A percentile compares a stretch with the other conserved stretches of the same genome.
Conservation (phyloP, 176 grass and related monocot species). For the Aegilops umbellulata region DNA sequence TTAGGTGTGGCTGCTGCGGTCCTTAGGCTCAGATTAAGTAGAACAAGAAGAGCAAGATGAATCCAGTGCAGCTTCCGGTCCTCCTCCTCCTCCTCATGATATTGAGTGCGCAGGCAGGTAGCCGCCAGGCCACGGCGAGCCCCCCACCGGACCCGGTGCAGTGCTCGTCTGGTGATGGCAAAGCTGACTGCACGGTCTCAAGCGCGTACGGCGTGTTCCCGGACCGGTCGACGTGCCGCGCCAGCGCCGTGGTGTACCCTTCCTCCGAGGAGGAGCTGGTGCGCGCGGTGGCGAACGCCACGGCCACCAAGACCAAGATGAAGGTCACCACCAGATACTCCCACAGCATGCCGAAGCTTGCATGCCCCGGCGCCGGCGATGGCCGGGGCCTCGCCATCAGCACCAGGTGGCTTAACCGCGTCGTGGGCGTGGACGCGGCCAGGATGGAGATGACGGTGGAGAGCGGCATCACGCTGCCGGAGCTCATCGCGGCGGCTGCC, state of each 20-base stretch:
- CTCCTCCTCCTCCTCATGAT: too few species aligned
- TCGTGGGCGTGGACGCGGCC: conserved; percentile 17
- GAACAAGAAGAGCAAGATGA: too few species aligned
- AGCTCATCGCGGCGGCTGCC: conserved; percentile 21
- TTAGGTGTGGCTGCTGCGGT: too few species aligned
- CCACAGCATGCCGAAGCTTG: conserved; percentile 23
- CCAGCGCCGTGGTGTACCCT: conserved; percentile 35
- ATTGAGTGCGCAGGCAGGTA: too few species aligned
- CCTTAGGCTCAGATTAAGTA: too few species aligned
- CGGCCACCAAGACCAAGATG: conserved; percentile 41
- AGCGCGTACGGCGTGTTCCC: conserved; percentile 61
- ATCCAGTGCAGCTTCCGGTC: too few species aligned
- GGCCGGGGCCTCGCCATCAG: conserved; percentile 50
- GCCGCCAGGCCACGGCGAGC: conserved; percentile 6
- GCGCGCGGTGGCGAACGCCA: not conserved
- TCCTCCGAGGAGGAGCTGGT: conserved; percentile 56
- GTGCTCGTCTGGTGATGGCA: conserved; percentile 36
- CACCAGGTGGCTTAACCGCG: conserved; percentile 35
- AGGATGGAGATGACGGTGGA: conserved; percentile 34
- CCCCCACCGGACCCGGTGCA: conserved; percentile 48
- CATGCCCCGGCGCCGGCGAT: conserved; percentile 48
- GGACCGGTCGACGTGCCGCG: conserved; percentile 56
- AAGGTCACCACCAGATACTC: conserved; percentile 53
- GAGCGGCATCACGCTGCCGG: conserved; percentile 43
- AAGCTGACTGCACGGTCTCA: conserved; percentile 45